Conservation (phyloP, 306 rosid species). For the Calophaca sinica region DNA sequence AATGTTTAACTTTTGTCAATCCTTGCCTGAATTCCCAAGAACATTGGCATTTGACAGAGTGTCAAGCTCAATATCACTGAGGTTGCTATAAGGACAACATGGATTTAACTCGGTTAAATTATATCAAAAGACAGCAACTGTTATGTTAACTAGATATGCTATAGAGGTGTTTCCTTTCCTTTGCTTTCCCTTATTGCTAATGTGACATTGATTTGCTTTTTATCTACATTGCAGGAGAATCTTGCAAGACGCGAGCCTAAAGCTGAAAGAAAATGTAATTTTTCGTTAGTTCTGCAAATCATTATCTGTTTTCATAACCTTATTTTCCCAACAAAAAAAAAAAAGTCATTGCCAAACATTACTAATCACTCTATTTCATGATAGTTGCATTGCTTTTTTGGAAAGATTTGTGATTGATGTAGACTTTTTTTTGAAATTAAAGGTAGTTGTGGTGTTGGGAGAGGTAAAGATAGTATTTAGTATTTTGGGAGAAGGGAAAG, state of each 20-base stretch:
- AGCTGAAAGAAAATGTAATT: slow-evolving; percentile 67
- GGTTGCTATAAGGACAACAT: neutral
- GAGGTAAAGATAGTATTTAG: neutral
- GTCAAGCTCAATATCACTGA: too few species aligned
- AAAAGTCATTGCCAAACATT: neutral
- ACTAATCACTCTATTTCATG: slow-evolving; percentile 22
- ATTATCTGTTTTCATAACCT: slow-evolving; percentile 10
- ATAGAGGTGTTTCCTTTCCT: neutral
- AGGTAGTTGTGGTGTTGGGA: slow-evolving; percentile 12
- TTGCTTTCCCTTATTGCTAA: neutral
- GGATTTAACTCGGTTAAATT: neutral
- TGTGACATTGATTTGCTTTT: slow-evolving; percentile 42
- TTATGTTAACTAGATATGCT: slow-evolving; percentile 6
- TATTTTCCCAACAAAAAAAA: neutral
- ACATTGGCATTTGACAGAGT: too few species aligned
- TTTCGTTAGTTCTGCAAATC: slow-evolving; percentile 31
- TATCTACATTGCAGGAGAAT: slow-evolving; percentile 61
- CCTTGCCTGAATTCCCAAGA: too few species aligned
- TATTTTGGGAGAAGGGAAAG: slow-evolving; percentile 10
- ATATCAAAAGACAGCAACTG: neutral
- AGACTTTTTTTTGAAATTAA: slow-evolving; percentile 18
- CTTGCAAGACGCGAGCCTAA: slow-evolving; percentile 50
- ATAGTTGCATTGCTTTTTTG: slow-evolving; percentile 11
- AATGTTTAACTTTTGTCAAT: too few species aligned
- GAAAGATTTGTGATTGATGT: neutral